Percentiles rank a stretch among this genome's conserved stretches.
Evolutionary conservation across 371 early-diverging fungal species (phyloP).

Genomic region (Coemansia sp.): DNA sequence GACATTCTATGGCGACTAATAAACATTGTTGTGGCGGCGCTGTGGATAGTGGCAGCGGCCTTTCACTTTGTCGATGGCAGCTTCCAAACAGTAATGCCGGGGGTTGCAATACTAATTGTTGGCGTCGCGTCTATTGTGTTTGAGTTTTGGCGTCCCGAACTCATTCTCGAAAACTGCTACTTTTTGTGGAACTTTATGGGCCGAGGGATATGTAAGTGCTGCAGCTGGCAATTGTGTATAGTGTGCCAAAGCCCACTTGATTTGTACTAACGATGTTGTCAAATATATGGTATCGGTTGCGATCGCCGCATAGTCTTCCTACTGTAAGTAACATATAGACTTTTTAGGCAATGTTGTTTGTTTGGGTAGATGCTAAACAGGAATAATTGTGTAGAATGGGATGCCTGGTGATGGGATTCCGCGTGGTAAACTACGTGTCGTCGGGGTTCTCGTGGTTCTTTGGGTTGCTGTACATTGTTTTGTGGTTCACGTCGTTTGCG

Average conservation of each 20-base stretch:
- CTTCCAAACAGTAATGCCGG: conserved; percentile 44
- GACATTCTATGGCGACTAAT: conserved; percentile 42
- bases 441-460: conserved; percentile 41
- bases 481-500: conserved; percentile 44
- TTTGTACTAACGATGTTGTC: not conserved
- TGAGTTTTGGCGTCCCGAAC: conserved; percentile 44
- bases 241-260: not conserved
- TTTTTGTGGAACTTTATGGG: conserved; percentile 52
- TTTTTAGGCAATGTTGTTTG: not conserved
- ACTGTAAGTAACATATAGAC: conserved; percentile 20
- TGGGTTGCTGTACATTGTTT: conserved; percentile 37
- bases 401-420: conserved; percentile 28
- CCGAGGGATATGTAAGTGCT: conserved; percentile 44
- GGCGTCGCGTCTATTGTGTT: conserved; percentile 33
- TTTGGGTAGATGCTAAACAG: not conserved
- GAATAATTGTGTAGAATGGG: conserved; percentile 28
- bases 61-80: conserved; percentile 34
- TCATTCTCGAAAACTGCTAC: conserved; percentile 37
- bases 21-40: conserved; percentile 41
- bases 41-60: conserved; percentile 39
- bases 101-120: conserved; percentile 36
- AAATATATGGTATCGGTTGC: not conserved
- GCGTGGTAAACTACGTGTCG: conserved; percentile 37
- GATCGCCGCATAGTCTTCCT: conserved; percentile 22
- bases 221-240: not conserved